phyloP scores from a whole-genome alignment of 2,329 filamentous ascomycete species.

The Pseudocercospora ulei region DNA sequence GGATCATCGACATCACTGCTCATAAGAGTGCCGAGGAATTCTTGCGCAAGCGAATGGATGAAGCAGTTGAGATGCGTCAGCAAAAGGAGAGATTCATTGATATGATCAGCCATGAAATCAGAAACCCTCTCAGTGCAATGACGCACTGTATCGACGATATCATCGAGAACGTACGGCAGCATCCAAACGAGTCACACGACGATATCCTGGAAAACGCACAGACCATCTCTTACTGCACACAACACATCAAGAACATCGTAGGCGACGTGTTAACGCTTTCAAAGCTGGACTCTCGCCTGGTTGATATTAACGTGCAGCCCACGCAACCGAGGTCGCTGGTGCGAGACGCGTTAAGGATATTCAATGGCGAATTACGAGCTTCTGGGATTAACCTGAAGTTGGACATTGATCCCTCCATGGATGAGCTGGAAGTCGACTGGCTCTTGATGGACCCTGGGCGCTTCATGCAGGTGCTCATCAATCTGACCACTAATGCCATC shows the following conservation, averaged over 20 bases:
- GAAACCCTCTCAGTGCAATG: conserved; percentile 39
- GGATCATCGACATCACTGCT: conserved; percentile 40
- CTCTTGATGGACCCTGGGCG: conserved; percentile 26
- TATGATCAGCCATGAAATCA: conserved; percentile 36
- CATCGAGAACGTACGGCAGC: conserved; percentile 14
- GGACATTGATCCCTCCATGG: conserved; percentile 12
- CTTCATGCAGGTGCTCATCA: conserved; percentile 36
- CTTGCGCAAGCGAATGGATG: conserved; percentile 34
- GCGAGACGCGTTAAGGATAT: conserved; percentile 35
- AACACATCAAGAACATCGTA: conserved; percentile 36
- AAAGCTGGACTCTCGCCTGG: conserved; percentile 31
- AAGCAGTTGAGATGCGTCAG: conserved; percentile 35
- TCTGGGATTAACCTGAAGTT: conserved; percentile 28
- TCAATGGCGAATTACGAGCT: conserved; percentile 35
- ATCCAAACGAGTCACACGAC: conserved; percentile 11
- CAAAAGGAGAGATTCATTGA: conserved; percentile 32
- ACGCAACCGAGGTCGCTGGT: conserved; percentile 32
- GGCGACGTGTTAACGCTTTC: conserved; percentile 42
- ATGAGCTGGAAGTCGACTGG: conserved; percentile 20
- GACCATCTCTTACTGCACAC: conserved; percentile 29
- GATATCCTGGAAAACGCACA: conserved; percentile 26
- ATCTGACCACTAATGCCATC: conserved; percentile 39
- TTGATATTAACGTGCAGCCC: conserved; percentile 34
- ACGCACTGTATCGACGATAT: conserved; percentile 41
- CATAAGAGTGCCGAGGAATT: conserved; percentile 40